Percentiles rank a stretch among this genome's conserved stretches.
phyloP scores from a whole-genome alignment of 495 filamentous ascomycete genomes.

The Neurospora terricola region DNA sequence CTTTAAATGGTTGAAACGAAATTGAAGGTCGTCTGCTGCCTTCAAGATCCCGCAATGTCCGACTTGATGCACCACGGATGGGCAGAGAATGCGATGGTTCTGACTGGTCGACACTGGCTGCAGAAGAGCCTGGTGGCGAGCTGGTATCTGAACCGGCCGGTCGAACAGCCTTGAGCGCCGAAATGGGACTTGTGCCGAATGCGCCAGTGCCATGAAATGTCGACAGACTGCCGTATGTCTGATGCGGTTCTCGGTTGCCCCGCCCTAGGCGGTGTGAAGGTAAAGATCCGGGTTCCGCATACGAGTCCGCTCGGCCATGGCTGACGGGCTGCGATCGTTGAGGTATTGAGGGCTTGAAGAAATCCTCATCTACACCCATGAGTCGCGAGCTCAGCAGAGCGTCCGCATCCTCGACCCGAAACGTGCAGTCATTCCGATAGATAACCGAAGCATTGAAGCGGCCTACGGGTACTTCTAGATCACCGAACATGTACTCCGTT shows the following conservation, averaged over 20 bases:
- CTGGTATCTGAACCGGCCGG: constrained; percentile 46
- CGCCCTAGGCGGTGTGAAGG: constrained; percentile 42
- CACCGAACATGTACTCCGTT: constrained; percentile 67
- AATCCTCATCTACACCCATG: constrained; percentile 82
- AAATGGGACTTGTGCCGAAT: constrained; percentile 73
- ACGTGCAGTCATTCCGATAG: constrained; percentile 81
- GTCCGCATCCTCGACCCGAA: constrained; percentile 85
- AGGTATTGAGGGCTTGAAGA: constrained; percentile 64
- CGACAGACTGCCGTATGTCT: constrained; percentile 85
- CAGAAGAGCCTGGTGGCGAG: constrained; percentile 54
- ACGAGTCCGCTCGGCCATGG: constrained; percentile 26
- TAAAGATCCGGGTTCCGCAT: constrained; percentile 62
- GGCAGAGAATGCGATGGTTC: constrained; percentile 35
- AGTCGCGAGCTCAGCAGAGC: constrained; percentile 81
- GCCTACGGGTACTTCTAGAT: constrained; percentile 77
- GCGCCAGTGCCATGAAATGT: constrained; percentile 82
- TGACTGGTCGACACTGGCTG: constrained; percentile 37
- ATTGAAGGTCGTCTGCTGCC: constrained; percentile 59
- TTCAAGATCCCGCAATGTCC: constrained; percentile 36
- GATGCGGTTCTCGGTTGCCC: constrained; percentile 53
- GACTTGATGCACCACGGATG: constrained; percentile 23
- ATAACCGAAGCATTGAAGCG: constrained; percentile 69
- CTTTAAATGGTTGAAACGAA: constrained; percentile 91
- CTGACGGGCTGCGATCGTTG: constrained; percentile 21
- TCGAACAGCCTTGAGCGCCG: constrained; percentile 63